Base-by-base conservation (phyloP, 2,329 filamentous ascomycete species). In the Rhynchosporium secalis region DNA sequence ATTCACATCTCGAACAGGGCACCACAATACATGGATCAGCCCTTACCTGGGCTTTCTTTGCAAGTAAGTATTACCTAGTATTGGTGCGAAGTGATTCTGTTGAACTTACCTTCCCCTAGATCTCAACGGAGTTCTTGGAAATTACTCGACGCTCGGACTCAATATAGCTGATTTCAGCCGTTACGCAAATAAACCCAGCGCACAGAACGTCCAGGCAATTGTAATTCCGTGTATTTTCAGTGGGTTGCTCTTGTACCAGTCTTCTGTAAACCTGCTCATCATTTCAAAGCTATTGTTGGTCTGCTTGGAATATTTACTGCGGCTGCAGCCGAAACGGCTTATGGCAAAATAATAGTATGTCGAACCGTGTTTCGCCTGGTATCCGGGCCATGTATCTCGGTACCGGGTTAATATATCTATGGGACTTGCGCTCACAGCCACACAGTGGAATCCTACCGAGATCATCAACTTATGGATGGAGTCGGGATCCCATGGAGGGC, bases 271-370 rank as follows among this genome's bases (percentile, higher is more conserved):
- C 20, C 20, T 20, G 20, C 20, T 20, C 20, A 20, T 20, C 20
- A 20, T 20, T 1, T 20, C 20, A 20, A 20, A 20, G 20, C 72
- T 0, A 54, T 72, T 3, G 72, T 70, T 52, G 69, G 70, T 15
- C 64, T 81, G 2, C 75, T 83, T 63, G 85, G 85, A 38, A 86
- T 87, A 67, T 77, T 85, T 31, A 81, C 83, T 20, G 82, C 84
- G 0, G 83, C 82, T 0, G 83, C 84, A 8, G 79, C 78, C 29
- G 76, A 78, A 41, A 77, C 80, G 10, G 79, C 83, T 60, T 83
- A 82, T 59, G 83, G 82, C 56, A 80, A 61, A 61, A 71, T 77
- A 40, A 70, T 80, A 20, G 20, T 20, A 20, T 20, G 20, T 20
- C 20, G 20, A 20, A 20, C 20, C 20, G 20, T 20, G 20, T 20